phyloP scores from a whole-genome alignment of 108 stramenopile genomes.

The Pseudonitzschia pungens region DNA sequence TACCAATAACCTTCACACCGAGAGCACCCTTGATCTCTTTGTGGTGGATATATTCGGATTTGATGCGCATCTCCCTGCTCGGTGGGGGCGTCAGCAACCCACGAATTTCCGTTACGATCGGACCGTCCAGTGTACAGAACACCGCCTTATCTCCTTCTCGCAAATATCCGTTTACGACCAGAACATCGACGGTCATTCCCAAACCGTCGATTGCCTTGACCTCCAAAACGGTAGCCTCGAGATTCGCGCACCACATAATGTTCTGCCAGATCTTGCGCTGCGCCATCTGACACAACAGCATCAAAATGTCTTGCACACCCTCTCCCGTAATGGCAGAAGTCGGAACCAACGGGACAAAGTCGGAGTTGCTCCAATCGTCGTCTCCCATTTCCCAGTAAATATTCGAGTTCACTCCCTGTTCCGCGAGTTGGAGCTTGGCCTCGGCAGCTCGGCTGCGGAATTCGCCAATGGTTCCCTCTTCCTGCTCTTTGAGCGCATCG shows the following conservation, averaged over 20 bases:
- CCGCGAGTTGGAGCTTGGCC: constrained; percentile 86
- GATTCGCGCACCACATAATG: constrained; percentile 92
- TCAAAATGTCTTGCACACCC: constrained; percentile 96
- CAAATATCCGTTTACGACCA: constrained; percentile 94
- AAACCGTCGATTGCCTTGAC: constrained; percentile 99
- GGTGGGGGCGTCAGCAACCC: constrained; percentile 98
- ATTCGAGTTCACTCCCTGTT: constrained; percentile 97
- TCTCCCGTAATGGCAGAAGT: constrained; percentile 98
- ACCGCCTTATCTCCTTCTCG: constrained; percentile 95
- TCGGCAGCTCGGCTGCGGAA: constrained; percentile 85
- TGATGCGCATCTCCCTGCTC: constrained; percentile 96
- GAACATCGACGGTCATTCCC: constrained; percentile 97
- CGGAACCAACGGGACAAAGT: constrained; percentile 94
- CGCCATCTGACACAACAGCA: constrained; percentile 91
- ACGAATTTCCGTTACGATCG: constrained; percentile 95
- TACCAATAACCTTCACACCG: constrained; percentile 97
- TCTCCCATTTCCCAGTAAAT: constrained; percentile 99
- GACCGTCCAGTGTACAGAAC: constrained; percentile 96
- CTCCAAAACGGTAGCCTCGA: constrained; percentile 96
- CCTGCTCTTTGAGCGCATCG: constrained; percentile 89
- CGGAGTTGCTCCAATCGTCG: constrained; percentile 86
- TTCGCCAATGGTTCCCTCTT: constrained; percentile 86
- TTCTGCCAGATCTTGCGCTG: constrained; percentile 90
- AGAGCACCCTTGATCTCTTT: constrained; percentile 94
- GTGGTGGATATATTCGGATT: constrained; percentile 97